Percentiles rank a stretch among this genome's conserved stretches.
Evolutionary conservation across 164 flowering plant genomes (phyloP).

Genomic region (Litsea cubeba): DNA sequence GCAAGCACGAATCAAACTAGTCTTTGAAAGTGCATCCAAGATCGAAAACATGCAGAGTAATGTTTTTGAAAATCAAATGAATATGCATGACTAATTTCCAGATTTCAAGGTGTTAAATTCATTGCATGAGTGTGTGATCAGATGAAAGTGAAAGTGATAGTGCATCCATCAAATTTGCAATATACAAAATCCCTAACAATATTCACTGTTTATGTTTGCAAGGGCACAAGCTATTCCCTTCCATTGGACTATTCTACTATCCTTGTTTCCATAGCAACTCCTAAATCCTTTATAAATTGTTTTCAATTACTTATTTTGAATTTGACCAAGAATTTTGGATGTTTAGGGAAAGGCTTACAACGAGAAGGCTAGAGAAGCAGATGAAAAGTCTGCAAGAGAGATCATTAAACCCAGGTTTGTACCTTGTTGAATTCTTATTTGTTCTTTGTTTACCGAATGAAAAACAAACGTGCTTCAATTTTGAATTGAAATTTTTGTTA

Average conservation of each 20-base stretch:
- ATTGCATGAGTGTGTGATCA: too few relatives aligned
- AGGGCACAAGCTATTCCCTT: not conserved
- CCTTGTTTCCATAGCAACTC: not conserved
- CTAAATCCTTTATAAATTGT: not conserved
- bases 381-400: constrained; percentile 44
- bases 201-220: not conserved
- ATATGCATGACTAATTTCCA: too few relatives aligned
- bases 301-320: not conserved
- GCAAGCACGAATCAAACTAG: too few relatives aligned
- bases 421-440: not conserved
- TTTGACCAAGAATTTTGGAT: constrained; percentile 5
- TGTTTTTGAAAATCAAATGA: too few relatives aligned
- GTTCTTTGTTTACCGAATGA: not conserved
- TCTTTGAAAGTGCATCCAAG: too few relatives aligned
- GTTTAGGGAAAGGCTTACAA: constrained; percentile 47
- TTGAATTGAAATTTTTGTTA: constrained; percentile 13
- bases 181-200: too few relatives aligned
- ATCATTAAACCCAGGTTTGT: constrained; percentile 50
- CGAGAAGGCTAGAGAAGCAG: constrained; percentile 59
- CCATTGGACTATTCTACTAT: not conserved
- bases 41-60: too few relatives aligned
- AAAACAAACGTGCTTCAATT: not conserved
- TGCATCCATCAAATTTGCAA: too few relatives aligned
- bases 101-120: too few relatives aligned
- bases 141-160: too few relatives aligned